Base-by-base conservation (phyloP, 352 stramenopile species). In the Pythium aphanidermatum region DNA sequence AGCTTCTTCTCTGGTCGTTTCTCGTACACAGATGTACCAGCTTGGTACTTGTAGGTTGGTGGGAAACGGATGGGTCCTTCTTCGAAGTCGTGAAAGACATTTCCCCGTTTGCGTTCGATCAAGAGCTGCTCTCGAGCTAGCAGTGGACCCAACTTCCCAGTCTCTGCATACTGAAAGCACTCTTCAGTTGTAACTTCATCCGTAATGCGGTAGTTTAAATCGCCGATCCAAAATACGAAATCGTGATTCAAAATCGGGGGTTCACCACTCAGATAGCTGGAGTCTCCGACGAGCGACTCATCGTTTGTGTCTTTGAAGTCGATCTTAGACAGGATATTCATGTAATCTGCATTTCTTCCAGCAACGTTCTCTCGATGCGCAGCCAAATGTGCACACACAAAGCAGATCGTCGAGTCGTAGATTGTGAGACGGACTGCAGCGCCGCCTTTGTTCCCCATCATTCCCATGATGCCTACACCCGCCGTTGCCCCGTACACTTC, bases 371-470 rank as follows among this genome's bases (percentile, higher is more conserved):
- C 96, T 28, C 96, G 79, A 70, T 99, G 96, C 0, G 97, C 97
- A 2, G 97, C 97, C 32, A 99, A 80, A 60, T 99, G 97, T 14
- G 88, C 85, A 58, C 93, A 99, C 16, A 99, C 88, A 77, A 99
- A 99, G 68, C 97, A 99, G 17, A 99, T 45, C 7, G 94, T 98
- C 21, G 86, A 98, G 69, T 97, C 90, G 63, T 99, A 99, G 59
- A 99, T 96, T 36, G 90, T 81, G 10, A 99, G 43, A 7, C 97
- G 84, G 7, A 99, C 81, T 7, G 85, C 86, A 2, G 93, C 94
- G 42, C 95, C 97, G 38, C 97, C 97, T 65, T 99, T 99, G 65
- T 99, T 99, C 36, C 97, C 97, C 83, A 92, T 92, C 67, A 99
- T 92, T 14, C 97, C 97, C 92, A 99, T 98, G 33, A 99, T 95